These are phyloP conservation scores for Kewa caespitosa DNA, from an alignment of 179 eudicot species.

Conservation along the genomic window DNA sequence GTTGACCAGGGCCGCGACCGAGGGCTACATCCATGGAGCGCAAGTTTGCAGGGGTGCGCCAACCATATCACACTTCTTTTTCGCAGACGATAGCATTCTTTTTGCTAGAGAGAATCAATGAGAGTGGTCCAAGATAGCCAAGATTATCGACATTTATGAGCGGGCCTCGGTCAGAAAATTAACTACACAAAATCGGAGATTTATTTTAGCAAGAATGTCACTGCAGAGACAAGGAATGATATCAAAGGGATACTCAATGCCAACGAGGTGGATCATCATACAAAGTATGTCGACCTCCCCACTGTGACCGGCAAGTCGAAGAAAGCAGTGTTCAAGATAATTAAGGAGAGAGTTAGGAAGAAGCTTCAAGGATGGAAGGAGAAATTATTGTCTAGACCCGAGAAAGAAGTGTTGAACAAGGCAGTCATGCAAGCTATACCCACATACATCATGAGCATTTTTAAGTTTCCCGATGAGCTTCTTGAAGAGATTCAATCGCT, in stretches of 20 bases:
- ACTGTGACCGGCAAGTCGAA: too few relatives aligned
- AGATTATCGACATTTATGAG: not conserved
- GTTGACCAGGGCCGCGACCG: not conserved
- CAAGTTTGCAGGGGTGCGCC: not conserved
- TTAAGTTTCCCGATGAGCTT: too few relatives aligned
- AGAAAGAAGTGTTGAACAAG: too few relatives aligned
- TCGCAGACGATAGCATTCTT: not conserved
- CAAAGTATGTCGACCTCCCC: not conserved
- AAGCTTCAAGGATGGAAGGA: too few relatives aligned
- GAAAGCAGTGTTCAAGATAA: too few relatives aligned
- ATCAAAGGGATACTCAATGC: not conserved
- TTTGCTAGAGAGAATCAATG: not conserved
- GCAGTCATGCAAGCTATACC: too few relatives aligned
- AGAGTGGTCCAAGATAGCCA: not conserved
- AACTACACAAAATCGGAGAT: not conserved
- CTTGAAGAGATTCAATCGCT: too few relatives aligned
- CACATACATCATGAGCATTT: too few relatives aligned
- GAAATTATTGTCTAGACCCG: too few relatives aligned
- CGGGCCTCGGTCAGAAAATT: not conserved
- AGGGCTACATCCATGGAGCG: not conserved
- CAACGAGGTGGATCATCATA: not conserved
- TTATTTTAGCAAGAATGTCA: not conserved
- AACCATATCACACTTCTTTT: not conserved
- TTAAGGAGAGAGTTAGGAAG: too few relatives aligned
- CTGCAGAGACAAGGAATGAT: too few relatives aligned